These are phyloP conservation scores for Gossypium anomalum DNA, from an alignment of 345 rosid genomes.

Conservation along the genomic window DNA sequence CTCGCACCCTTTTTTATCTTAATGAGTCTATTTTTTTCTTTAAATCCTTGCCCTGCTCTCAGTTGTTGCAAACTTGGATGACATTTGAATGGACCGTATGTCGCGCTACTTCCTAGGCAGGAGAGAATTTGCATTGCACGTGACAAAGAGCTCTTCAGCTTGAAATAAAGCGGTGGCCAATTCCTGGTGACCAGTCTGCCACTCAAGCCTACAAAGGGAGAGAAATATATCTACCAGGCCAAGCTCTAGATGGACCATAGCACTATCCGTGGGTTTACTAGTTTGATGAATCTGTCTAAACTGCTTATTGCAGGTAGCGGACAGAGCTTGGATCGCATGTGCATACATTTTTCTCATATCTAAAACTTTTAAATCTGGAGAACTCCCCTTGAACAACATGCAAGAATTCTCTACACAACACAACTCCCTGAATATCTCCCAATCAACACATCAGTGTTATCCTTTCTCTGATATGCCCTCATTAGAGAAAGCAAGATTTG, in stretches of 20 bases:
- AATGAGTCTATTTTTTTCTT: constrained; percentile 51
- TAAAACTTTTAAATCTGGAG: constrained; percentile 84
- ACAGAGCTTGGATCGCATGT: constrained; percentile 83
- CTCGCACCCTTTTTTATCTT: constrained; percentile 60
- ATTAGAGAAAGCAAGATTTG: constrained; percentile 69
- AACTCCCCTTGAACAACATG: constrained; percentile 74
- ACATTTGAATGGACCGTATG: constrained; percentile 55
- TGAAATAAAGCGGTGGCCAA: constrained; percentile 85
- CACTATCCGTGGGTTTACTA: constrained; percentile 41
- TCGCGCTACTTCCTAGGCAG: constrained; percentile 69
- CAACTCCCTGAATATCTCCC: constrained; percentile 73
- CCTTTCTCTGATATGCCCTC: constrained; percentile 78
- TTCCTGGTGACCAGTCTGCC: constrained; percentile 93
- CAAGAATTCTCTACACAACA: constrained; percentile 85
- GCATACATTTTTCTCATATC: constrained; percentile 83
- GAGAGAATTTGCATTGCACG: constrained; percentile 71
- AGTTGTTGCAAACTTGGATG: constrained; percentile 73
- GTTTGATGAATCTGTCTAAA: constrained; percentile 86
- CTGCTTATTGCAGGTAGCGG: constrained; percentile 73
- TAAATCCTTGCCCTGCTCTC: constrained; percentile 86
- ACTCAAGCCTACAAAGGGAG: constrained; percentile 86
- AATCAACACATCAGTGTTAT: constrained; percentile 62
- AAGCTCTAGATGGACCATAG: constrained; percentile 58
- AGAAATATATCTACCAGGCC: constrained; percentile 83
- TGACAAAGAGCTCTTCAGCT: constrained; percentile 62